Base-by-base conservation (phyloP, 2,329 filamentous ascomycete genomes). In the Elsinoe ampelina region DNA sequence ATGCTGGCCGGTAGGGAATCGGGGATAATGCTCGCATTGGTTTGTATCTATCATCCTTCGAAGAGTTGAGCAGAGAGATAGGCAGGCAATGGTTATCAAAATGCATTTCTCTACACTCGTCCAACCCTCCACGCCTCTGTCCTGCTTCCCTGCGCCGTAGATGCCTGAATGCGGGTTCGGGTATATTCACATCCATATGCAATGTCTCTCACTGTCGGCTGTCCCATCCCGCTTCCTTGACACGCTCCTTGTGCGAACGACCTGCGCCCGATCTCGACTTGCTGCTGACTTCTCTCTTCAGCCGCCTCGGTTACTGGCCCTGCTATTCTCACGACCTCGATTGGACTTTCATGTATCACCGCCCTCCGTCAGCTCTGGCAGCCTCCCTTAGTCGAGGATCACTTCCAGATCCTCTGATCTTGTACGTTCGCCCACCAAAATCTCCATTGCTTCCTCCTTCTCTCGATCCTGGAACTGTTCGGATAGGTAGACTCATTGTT, bases 401-500 rank as follows among this genome's bases (percentile, higher is more conserved):
- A 39, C 26, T 45, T 13, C 41, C 41, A 19, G 41, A 45, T 8
- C 41, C 41, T 45, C 41, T 22, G 26, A 45, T 45, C 41, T 45
- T 45, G 26, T 45, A 45, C 20, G 41, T 45, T 11, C 41, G 20
- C 20, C 41, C 41, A 15, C 41, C 41, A 30, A 45, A 45, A 26
- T 45, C 41, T 4, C 41, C 41, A 45, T 45, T 45, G n/a, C 41
- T 45, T 26, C 26, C 48, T n/a, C 7, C 35, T 13, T 15, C 20
- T 11, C 41, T 45, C 41, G 26, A 30, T 30, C 35, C 45, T 5
- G 72, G 72, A 22, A 73, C 73, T 41, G 74, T 73, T 57, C 75
- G 66, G 42, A 77, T 75, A 10, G 75, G 75, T 6, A 77, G 64
- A 38, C 70, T 71, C 70, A 76, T 72, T 36, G 67, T 65, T 58